Base-by-base conservation (phyloP, 164 flowering plant species). In the Vitis amurensis region DNA sequence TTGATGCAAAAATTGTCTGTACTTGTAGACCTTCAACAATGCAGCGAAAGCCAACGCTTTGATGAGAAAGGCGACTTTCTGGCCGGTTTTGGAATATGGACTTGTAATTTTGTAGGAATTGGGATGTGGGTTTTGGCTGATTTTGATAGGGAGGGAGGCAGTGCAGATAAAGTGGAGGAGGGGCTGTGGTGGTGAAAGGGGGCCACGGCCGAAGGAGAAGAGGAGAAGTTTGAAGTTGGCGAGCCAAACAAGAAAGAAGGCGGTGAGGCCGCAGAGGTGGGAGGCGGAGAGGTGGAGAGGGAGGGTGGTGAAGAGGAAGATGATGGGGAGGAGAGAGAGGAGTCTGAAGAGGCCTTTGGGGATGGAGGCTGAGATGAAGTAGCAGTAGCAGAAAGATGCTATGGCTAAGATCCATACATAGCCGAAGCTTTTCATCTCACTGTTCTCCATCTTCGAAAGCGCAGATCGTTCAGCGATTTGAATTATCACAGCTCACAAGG, bases 211-310 rank as follows among this genome's bases (percentile, higher is more conserved):
- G 30, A 80, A 78, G 74, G 84, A 31, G 73, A 82, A 78, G 74
- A 84, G 84, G 69, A 82, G 67, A 74, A 84, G 84, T 71, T 82
- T 84, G 80, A 78, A 84, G 52, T 69, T 84, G 63, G 71, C 76
- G 44, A 82, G 86, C 85, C 84, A 84, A n/a, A 66, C 15, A 30
- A 84, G 75, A 69, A 71, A 78, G 76, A 84, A 78, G 52, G 77
- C 67, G 0, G 85, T 76, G 76, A 61, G 59, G 13, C 68, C 81
- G 4, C 75, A 53, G 17, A 81, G 71, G 61, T 76, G 73, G 59
- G 72, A 4, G 52, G 80, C 37, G 50, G 59, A 31, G 76, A 84
- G 79, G 17, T 37, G 12, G 1, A 79, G 52, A 1, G 85, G 85
- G 74, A 84, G 85, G 64, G 73, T 5, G 58, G 72, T 23, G 73